phyloP scores from a whole-genome alignment of 2,329 filamentous ascomycete species.

The Neonectria neomacrospora region DNA sequence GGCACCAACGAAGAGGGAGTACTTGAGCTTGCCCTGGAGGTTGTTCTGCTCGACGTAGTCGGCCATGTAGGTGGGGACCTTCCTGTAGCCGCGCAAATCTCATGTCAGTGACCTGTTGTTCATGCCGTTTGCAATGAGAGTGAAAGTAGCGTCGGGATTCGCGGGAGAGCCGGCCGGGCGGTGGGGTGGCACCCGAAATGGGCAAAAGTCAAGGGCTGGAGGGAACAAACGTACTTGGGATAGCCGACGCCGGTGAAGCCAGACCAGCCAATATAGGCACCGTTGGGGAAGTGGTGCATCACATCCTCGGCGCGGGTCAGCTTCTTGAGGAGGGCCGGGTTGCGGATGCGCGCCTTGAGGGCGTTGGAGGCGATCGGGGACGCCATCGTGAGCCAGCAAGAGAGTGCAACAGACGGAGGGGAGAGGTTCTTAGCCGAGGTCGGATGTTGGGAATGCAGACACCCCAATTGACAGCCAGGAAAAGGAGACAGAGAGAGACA shows the following conservation, averaged over 20 bases:
- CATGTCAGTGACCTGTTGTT: conserved; percentile 27
- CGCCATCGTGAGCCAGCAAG: conserved; percentile 53
- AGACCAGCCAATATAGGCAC: conserved; percentile 89
- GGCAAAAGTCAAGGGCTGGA: conserved; percentile 1
- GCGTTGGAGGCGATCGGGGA: conserved; percentile 73
- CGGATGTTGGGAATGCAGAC: neutral
- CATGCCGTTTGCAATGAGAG: conserved; percentile 1
- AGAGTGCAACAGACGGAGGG: conserved; percentile 23
- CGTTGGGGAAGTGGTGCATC: conserved; percentile 83
- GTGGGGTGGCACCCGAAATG: conserved; percentile 17
- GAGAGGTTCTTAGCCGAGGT: conserved; percentile 12
- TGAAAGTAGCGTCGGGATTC: conserved; percentile 10
- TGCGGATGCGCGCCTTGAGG: conserved; percentile 78
- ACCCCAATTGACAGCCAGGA: conserved; percentile 19
- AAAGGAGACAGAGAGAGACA: conserved; percentile 30
- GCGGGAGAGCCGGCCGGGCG: conserved; percentile 9
- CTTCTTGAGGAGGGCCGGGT: conserved; percentile 83
- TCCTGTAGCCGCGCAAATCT: conserved; percentile 60
- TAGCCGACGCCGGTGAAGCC: conserved; percentile 93
- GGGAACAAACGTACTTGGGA: conserved; percentile 67
- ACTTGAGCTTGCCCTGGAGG: conserved; percentile 85
- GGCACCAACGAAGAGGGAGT: conserved; percentile 89
- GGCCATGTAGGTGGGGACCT: conserved; percentile 83
- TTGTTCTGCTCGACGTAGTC: conserved; percentile 90
- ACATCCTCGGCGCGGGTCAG: conserved; percentile 82